These are phyloP conservation scores for Globisporangium nunn DNA, from an alignment of 352 stramenopile species.

Conservation along the genomic window DNA sequence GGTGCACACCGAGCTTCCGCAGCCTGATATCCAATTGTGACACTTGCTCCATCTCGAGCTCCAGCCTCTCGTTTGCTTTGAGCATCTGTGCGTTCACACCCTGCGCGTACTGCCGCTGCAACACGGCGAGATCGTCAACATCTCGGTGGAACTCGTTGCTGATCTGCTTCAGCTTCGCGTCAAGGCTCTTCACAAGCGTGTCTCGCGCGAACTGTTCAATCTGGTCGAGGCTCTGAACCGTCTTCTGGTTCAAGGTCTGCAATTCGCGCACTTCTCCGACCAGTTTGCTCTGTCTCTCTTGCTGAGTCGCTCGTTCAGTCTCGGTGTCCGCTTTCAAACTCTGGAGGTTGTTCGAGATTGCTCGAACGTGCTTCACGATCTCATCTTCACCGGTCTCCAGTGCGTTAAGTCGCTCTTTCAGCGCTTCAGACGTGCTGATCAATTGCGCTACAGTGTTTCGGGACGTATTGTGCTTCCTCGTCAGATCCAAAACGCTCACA, in stretches of 20 bases:
- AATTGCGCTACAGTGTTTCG: conserved; percentile 38
- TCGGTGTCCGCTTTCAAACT: conserved; percentile 16
- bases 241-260: conserved; percentile 20
- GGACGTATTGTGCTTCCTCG: conserved; percentile 36
- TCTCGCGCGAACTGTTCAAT: conserved; percentile 39
- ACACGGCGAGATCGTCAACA: conserved; percentile 15
- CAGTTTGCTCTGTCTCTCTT: conserved; percentile 14
- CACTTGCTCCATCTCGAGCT: conserved; percentile 30
- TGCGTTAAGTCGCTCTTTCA: conserved; percentile 18
- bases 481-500: conserved; percentile 39
- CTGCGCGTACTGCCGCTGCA: conserved; percentile 18
- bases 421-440: conserved; percentile 19
- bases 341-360: conserved; percentile 15
- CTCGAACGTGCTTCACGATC: conserved; percentile 14
- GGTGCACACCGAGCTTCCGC: conserved; percentile 17
- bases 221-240: conserved; percentile 23
- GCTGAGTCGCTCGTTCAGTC: conserved; percentile 13
- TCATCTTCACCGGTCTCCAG: conserved; percentile 16
- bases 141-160: conserved; percentile 17
- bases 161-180: conserved; percentile 25
- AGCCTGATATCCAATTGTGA: conserved; percentile 27
- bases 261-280: conserved; percentile 20
- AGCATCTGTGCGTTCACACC: conserved; percentile 23
- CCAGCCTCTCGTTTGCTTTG: conserved; percentile 23
- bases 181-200: conserved; percentile 28